These are phyloP conservation scores for Fusarium sp. DNA, from an alignment of 2,329 filamentous ascomycete species.

Conservation along the genomic window DNA sequence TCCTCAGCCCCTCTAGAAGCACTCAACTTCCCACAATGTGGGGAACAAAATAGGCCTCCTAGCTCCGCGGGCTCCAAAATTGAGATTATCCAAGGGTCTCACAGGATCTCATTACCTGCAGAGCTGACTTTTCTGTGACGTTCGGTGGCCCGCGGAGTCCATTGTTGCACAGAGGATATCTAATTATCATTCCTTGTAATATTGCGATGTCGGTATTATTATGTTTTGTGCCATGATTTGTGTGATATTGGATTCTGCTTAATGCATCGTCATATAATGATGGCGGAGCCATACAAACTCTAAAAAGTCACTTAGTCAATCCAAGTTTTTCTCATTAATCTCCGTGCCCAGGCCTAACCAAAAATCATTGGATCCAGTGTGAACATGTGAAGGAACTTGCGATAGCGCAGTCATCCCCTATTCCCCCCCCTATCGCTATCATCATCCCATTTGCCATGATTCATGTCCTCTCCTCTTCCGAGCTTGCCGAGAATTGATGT, in stretches of 20 bases:
- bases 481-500: conserved; percentile 16
- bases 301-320: background rate
- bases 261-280: background rate
- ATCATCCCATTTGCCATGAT: background rate
- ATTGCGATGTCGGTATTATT: background rate
- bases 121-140: background rate
- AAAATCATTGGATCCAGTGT: background rate
- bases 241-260: background rate
- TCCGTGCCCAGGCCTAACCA: background rate
- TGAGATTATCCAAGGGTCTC: conserved; percentile 20
- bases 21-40: conserved; percentile 11
- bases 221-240: background rate
- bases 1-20: background rate
- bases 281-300: background rate
- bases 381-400: conserved; percentile 2
- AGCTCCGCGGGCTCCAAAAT: conserved; percentile 26
- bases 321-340: background rate
- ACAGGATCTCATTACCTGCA: background rate
- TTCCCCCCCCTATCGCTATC: background rate
- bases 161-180: background rate
- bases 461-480: conserved; percentile 2
- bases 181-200: background rate
- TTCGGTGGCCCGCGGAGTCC: background rate
- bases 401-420: background rate
- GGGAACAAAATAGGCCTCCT: conserved; percentile 5